Evolutionary conservation across 352 stramenopile genomes (phyloP).

Genomic region (Globisporangium okanoganense): DNA sequence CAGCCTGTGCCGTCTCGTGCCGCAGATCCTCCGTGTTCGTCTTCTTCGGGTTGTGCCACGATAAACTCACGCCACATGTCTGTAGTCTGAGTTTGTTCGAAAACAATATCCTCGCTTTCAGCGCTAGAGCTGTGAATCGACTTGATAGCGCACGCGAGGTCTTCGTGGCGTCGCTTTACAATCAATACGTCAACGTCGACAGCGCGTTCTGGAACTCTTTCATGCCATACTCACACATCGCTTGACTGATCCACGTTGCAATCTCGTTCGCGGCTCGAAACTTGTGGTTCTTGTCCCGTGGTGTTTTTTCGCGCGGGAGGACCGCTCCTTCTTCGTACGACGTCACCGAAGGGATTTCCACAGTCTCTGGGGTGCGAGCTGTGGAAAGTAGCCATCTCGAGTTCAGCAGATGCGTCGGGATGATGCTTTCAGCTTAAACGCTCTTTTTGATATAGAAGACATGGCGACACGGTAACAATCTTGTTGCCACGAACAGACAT

Average conservation of each 20-base stretch:
- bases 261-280: not conserved
- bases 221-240: not conserved
- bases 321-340: no score
- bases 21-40: no score
- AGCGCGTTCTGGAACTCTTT: not conserved
- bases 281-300: not conserved
- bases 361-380: not conserved
- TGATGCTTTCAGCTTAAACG: slow-evolving; percentile 15
- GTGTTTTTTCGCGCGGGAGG: no score
- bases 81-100: no score
- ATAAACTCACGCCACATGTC: no score
- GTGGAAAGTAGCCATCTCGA: slow-evolving; percentile 13
- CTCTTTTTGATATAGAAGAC: slow-evolving; percentile 18
- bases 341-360: no score
- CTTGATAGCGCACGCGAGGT: not conserved
- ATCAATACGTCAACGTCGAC: not conserved
- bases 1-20: no score
- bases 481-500: slow-evolving; percentile 18
- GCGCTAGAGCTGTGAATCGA: no score
- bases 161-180: not conserved
- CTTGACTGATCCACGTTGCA: not conserved
- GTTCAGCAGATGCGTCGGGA: slow-evolving; percentile 13
- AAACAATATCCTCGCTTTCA: no score
- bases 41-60: no score
- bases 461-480: slow-evolving; percentile 15